Conservation (phyloP, 352 stramenopile genomes). For the Phytophthora sp. region DNA sequence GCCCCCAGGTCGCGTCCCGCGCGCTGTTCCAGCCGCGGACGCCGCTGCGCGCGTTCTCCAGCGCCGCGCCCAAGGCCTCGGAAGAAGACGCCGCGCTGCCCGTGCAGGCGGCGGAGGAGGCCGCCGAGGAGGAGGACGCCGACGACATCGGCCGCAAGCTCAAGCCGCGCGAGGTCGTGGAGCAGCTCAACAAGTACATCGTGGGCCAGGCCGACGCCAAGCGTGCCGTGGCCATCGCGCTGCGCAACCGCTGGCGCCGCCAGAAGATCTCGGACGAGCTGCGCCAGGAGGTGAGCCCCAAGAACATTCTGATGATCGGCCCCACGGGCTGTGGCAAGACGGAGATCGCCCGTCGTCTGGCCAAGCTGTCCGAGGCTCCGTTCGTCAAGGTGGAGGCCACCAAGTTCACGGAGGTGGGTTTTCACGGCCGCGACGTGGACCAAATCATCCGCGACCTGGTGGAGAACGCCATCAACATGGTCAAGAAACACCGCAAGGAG, state of each 20-base stretch:
- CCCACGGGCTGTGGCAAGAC: conserved; percentile 99
- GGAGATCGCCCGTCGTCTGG: conserved; percentile 97
- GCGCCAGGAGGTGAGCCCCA: conserved; percentile 94
- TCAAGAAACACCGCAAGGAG: conserved; percentile 95
- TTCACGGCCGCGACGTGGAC: conserved; percentile 99
- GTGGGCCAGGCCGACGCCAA: conserved; percentile 98
- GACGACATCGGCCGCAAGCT: conserved; percentile 85
- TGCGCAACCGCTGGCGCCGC: conserved; percentile 98
- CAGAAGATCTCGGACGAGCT: conserved; percentile 95
- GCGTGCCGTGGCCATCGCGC: conserved; percentile 96
- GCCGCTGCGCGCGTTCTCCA: conserved; percentile 36
- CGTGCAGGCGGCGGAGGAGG: conserved; percentile 37
- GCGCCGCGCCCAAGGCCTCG: conserved; percentile 33
- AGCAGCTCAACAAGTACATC: conserved; percentile 97
- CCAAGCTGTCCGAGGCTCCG: conserved; percentile 96
- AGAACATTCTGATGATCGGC: conserved; percentile 99
- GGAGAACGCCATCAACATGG: conserved; percentile 96
- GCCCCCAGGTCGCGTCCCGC: conserved; percentile 1
- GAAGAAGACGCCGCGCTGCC: conserved; percentile 35
- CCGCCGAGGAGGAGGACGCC: conserved; percentile 32
- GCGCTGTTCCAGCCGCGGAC: conserved; percentile 18
- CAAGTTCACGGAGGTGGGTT: conserved; percentile 99
- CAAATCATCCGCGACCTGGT: conserved; percentile 99
- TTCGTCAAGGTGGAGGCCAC: conserved; percentile 99
- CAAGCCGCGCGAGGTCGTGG: conserved; percentile 94